phyloP scores from a whole-genome alignment of 139 green algal species.

The Chlamydomonas incerta region DNA sequence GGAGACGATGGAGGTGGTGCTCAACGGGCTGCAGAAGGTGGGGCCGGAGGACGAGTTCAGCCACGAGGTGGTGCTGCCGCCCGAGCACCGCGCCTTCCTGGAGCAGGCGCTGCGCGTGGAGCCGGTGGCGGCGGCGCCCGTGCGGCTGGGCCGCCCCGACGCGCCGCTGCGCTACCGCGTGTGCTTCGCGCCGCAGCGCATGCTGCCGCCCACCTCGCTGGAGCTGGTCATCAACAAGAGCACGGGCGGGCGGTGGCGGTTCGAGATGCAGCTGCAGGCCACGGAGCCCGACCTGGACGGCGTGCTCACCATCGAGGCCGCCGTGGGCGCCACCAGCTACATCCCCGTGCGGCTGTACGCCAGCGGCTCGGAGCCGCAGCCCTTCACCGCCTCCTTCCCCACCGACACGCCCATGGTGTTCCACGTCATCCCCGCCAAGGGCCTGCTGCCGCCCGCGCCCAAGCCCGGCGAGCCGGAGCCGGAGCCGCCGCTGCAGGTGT shows the following conservation, averaged over 20 bases:
- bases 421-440: slow-evolving; percentile 52
- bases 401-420: slow-evolving; percentile 64
- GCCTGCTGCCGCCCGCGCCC: slow-evolving; percentile 39
- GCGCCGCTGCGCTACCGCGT: slow-evolving; percentile 27
- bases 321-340: slow-evolving; percentile 46
- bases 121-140: neutral
- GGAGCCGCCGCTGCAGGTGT: slow-evolving; percentile 46
- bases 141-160: slow-evolving; percentile 23
- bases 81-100: slow-evolving; percentile 35
- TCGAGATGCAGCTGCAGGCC: slow-evolving; percentile 67
- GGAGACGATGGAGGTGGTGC: slow-evolving; percentile 58
- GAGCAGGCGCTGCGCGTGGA: slow-evolving; percentile 27
- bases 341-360: slow-evolving; percentile 50
- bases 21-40: slow-evolving; percentile 51
- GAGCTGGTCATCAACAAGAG: slow-evolving; percentile 69
- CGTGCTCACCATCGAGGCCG: slow-evolving; percentile 57
- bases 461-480: slow-evolving; percentile 24
- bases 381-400: slow-evolving; percentile 64
- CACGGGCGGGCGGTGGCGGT: slow-evolving; percentile 71
- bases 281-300: slow-evolving; percentile 65
- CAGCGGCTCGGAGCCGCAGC: slow-evolving; percentile 28
- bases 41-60: slow-evolving; percentile 57
- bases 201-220: slow-evolving; percentile 47
- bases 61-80: slow-evolving; percentile 59
- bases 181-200: slow-evolving; percentile 52